Percentiles rank a stretch among this genome's conserved stretches.
These are phyloP conservation scores for Coniochaeta prunicola DNA, from an alignment of 2,329 filamentous ascomycete species.

Conservation along the genomic window DNA sequence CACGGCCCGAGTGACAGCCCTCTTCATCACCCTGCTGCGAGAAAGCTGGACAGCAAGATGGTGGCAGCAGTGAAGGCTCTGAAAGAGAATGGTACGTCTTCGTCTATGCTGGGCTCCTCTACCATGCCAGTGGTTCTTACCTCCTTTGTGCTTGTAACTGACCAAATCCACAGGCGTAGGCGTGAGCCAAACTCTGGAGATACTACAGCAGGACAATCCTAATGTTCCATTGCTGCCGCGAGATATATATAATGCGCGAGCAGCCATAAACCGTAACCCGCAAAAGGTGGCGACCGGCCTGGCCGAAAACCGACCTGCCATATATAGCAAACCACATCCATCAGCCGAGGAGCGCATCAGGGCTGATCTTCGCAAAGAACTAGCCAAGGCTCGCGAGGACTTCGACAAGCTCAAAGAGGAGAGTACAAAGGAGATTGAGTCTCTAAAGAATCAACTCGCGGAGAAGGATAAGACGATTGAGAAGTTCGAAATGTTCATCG, in stretches of 20 bases:
- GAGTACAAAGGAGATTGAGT: conserved; percentile 49
- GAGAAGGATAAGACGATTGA: conserved; percentile 57
- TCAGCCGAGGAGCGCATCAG: conserved; percentile 58
- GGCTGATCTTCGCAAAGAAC: conserved; percentile 52
- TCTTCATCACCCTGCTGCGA: conserved; percentile 57
- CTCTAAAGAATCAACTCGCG: conserved; percentile 50
- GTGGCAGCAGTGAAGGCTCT: conserved; percentile 59
- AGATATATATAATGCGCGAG: conserved; percentile 61
- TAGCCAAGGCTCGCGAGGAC: conserved; percentile 51
- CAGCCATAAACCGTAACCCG: conserved; percentile 59
- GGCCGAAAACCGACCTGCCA: conserved; percentile 54
- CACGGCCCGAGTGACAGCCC: conserved; percentile 61
- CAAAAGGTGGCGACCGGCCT: conserved; percentile 52
- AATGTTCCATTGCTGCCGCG: conserved; percentile 55
- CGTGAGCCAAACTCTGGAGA: conserved; percentile 59
- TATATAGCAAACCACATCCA: conserved; percentile 59
- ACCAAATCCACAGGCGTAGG: conserved; percentile 43
- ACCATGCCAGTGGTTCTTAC: not conserved
- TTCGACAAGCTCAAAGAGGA: conserved; percentile 48
- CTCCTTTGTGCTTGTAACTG: conserved; percentile 5
- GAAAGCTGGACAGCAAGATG: conserved; percentile 61
- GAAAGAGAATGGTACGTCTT: conserved; percentile 52
- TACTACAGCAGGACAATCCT: conserved; percentile 56
- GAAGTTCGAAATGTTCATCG: conserved; percentile 63
- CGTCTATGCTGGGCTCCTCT: not conserved